Evolutionary conservation across 78 protist species (phyloP).

Genomic region (Dictyostelium purpureum): DNA sequence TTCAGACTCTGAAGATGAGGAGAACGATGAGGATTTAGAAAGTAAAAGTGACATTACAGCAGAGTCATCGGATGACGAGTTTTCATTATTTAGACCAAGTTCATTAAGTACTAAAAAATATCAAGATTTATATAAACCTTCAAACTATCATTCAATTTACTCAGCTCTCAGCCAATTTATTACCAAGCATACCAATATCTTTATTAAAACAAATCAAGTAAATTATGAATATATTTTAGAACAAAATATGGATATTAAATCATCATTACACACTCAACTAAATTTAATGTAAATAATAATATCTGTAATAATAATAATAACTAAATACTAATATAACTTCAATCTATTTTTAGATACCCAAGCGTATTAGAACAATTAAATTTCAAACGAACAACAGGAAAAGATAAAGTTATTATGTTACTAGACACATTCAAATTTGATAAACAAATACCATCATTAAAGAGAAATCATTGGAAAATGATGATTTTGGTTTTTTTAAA

Average conservation of each 20-base stretch:
- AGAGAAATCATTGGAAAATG: slow-evolving; percentile 54
- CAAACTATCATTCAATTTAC: slow-evolving; percentile 48
- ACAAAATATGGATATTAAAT: slow-evolving; percentile 40
- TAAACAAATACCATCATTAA: slow-evolving; percentile 57
- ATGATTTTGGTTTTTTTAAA: slow-evolving; percentile 33
- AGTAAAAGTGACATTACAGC: neutral
- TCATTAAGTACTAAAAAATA: neutral
- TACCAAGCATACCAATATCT: slow-evolving; percentile 12
- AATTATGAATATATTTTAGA: slow-evolving; percentile 4
- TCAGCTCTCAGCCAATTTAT: slow-evolving; percentile 37
- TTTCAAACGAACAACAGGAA: neutral
- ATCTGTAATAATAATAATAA: too few relatives aligned
- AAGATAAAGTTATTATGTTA: neutral
- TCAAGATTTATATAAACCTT: neutral
- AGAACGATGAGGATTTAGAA: neutral
- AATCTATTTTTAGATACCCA: too few relatives aligned
- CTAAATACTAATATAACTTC: too few relatives aligned
- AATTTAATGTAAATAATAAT: too few relatives aligned
- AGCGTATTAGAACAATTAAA: neutral
- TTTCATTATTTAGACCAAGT: neutral
- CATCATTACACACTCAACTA: slow-evolving; percentile 19
- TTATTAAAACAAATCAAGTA: neutral
- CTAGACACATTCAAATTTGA: slow-evolving; percentile 45
- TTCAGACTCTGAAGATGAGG: neutral
- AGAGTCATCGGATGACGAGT: neutral